Base-by-base conservation (phyloP, 208 protist genomes). In the Porcisia hertigi region DNA sequence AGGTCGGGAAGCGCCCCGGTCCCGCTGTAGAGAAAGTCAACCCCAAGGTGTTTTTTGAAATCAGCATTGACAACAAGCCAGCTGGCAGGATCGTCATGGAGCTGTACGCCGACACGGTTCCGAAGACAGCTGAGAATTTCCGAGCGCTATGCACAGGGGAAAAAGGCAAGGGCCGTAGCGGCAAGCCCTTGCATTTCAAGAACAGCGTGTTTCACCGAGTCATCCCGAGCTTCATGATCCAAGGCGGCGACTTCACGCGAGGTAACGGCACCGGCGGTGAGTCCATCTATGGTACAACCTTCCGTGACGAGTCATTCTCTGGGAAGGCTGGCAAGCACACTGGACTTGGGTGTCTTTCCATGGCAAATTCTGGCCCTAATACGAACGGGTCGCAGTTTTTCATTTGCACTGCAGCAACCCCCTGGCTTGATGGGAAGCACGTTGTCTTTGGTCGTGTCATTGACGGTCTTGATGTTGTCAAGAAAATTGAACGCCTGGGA, bases 361-460 rank as follows among this genome's bases (percentile, higher is more conserved):
- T 99, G 99, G 99, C 99, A 34, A 99, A 99, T 78, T 88, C 97
- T 14, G 99, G 99, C 39, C 93, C 96, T 14, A 95, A 99, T 86
- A 99, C 99, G 8, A 99, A 99, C 71, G 96, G 96, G 14, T 97
- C 92, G 34, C 96, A 98, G 85, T 98, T 98, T 77, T 98, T 98
- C 76, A 97, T 98, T 64, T 97, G 93, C 75, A 98, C 95, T 41
- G 90, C 90, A 7, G 75, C 86, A 11, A 95, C 92, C 0, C 89
- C 89, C 30, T 94, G 88, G 88, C 88, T 99, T 23, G 86, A 99
- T 69, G 94, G 95, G 59, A 99, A 99, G 83, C 98, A 99, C 73
- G 96, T 98, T 55, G 98, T 99, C 18, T 99, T 99, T 85, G 98
- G 98, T 41, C 75, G 94, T 34, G 96, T 99, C 36, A 82, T 91